phyloP scores from a whole-genome alignment of 1,139 yeast species.

The Candida sanyaensis region DNA sequence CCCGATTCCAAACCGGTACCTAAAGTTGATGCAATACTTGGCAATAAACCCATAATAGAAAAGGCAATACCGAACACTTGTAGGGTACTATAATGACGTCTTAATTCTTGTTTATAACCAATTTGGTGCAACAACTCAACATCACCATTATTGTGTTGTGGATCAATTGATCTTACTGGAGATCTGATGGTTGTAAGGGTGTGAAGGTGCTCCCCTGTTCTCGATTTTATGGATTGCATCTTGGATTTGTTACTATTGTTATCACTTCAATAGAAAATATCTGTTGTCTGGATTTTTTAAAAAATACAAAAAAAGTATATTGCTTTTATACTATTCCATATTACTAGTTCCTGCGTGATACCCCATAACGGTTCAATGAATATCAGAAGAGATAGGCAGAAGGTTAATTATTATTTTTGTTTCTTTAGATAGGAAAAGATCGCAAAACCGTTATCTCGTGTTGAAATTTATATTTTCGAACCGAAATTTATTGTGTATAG shows the following conservation, averaged over 20 bases:
- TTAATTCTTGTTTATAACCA: slow-evolving; percentile 54
- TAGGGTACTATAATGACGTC: slow-evolving; percentile 46
- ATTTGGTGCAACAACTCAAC: slow-evolving; percentile 52
- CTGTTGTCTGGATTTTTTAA: too few relatives aligned
- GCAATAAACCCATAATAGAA: too few relatives aligned
- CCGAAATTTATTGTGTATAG: too few relatives aligned
- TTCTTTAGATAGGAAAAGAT: not conserved
- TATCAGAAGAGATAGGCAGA: too few relatives aligned
- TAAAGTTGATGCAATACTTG: slow-evolving; percentile 41
- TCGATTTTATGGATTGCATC: slow-evolving; percentile 17
- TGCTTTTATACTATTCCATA: not conserved
- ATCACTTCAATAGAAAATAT: too few relatives aligned
- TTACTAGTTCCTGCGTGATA: too few relatives aligned
- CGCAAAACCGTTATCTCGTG: not conserved
- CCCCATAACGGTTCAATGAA: too few relatives aligned
- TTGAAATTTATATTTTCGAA: too few relatives aligned
- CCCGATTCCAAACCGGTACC: slow-evolving; percentile 45
- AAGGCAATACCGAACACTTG: slow-evolving; percentile 40
- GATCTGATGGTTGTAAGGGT: slow-evolving; percentile 25
- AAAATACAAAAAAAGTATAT: too few relatives aligned
- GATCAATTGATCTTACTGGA: slow-evolving; percentile 27
- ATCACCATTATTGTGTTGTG: slow-evolving; percentile 33
- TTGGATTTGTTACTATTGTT: not conserved
- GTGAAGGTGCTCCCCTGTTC: slow-evolving; percentile 23
- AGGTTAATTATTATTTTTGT: too few relatives aligned